Conservation (phyloP, 2,329 filamentous ascomycete species). For the Alternaria gansuensis region DNA sequence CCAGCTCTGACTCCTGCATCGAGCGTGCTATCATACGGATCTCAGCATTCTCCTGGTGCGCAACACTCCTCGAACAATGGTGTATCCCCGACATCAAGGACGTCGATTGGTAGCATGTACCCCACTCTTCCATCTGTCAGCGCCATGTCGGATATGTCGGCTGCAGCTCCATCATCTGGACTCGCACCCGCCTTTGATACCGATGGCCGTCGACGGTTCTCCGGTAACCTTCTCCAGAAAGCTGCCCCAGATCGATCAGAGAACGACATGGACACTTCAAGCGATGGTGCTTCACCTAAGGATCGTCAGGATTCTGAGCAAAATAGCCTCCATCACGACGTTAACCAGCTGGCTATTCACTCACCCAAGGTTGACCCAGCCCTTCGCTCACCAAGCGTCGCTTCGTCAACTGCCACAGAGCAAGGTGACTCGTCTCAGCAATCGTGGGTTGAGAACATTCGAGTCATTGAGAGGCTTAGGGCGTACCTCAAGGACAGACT, state of each 20-base stretch:
- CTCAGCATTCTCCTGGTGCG: conserved; percentile 80
- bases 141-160: conserved; percentile 68
- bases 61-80: conserved; percentile 55
- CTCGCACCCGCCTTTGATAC: conserved; percentile 71
- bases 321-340: conserved; percentile 50
- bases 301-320: conserved; percentile 48
- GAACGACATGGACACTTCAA: conserved; percentile 55
- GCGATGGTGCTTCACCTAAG: conserved; percentile 46
- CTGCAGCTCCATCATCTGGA: conserved; percentile 72
- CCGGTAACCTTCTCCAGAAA: conserved; percentile 67
- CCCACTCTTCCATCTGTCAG: conserved; percentile 77
- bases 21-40: conserved; percentile 78
- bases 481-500: conserved; percentile 66
- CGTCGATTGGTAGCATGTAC: conserved; percentile 70
- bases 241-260: conserved; percentile 48
- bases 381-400: conserved; percentile 51
- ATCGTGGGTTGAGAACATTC: conserved; percentile 70
- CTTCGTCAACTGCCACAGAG: conserved; percentile 49
- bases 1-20: conserved; percentile 80
- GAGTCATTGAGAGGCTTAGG: conserved; percentile 68
- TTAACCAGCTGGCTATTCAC: conserved; percentile 52
- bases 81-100: conserved; percentile 71
- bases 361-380: conserved; percentile 54
- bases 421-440: conserved; percentile 56
- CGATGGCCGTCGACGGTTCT: conserved; percentile 68